Evolutionary conservation across 257 asterid species (phyloP).

Genomic region (Jacaranda mimosifolia): DNA sequence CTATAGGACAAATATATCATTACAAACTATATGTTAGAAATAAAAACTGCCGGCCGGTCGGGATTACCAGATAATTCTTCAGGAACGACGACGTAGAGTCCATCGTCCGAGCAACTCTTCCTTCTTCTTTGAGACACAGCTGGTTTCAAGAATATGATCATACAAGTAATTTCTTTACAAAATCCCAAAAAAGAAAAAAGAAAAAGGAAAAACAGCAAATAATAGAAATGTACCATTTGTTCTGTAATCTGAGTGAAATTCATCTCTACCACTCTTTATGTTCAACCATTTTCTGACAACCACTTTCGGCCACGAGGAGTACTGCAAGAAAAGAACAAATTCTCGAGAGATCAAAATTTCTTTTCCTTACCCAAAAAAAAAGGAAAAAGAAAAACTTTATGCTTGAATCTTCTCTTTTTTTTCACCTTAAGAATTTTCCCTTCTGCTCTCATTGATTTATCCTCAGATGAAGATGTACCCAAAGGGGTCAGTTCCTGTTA

Average conservation of each 20-base stretch:
- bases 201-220: neutral
- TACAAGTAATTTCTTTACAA: neutral
- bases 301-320: slow-evolving; percentile 76
- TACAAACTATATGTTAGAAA: neutral
- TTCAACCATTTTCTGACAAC: slow-evolving; percentile 80
- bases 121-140: slow-evolving; percentile 54
- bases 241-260: slow-evolving; percentile 67
- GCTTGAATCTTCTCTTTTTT: neutral
- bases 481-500: slow-evolving; percentile 26
- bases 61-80: slow-evolving; percentile 78
- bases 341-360: neutral
- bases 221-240: slow-evolving; percentile 46
- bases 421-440: slow-evolving; percentile 53
- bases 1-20: neutral
- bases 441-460: slow-evolving; percentile 64
- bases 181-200: neutral
- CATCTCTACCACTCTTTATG: slow-evolving; percentile 55
- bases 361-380: neutral
- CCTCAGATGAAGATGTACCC: slow-evolving; percentile 39
- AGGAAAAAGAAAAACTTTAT: neutral
- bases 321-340: slow-evolving; percentile 48
- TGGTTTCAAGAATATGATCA: slow-evolving; percentile 26
- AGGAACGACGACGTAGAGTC: slow-evolving; percentile 75
- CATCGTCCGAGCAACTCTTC: slow-evolving; percentile 80
- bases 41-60: neutral